phyloP scores from a whole-genome alignment of 2,329 filamentous ascomycete species.

The Colletotrichum echinochloae region DNA sequence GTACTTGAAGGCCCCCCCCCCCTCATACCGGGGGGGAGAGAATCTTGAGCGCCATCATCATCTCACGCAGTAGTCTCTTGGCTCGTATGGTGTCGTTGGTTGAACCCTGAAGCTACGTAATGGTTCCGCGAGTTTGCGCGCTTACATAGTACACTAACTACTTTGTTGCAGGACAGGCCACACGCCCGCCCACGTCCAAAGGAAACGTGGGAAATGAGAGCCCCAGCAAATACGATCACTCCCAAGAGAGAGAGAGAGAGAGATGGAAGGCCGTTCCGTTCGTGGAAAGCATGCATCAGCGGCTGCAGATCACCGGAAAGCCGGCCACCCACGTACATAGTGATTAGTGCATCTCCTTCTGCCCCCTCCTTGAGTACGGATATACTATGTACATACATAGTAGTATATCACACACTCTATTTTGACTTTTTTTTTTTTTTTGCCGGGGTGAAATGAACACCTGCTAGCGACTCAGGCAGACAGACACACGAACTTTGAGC shows the following conservation, averaged over 20 bases:
- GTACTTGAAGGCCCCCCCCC: slow-evolving; percentile 4
- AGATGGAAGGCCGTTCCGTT: not conserved
- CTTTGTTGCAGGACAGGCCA: not conserved
- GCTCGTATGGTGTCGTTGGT: slow-evolving; percentile 27
- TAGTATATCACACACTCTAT: not conserved
- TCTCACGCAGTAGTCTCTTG: slow-evolving; percentile 12
- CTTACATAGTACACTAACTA: too few relatives aligned
- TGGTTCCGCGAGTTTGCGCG: not conserved
- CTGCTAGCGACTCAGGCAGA: slow-evolving; percentile 28
- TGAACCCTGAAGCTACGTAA: slow-evolving; percentile 28
- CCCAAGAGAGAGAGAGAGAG: not conserved
- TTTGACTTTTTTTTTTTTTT: slow-evolving; percentile 26
- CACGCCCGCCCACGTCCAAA: not conserved
- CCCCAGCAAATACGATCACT: not conserved
- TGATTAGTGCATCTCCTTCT: not conserved
- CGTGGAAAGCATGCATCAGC: slow-evolving; percentile 22
- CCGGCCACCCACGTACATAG: slow-evolving; percentile 23
- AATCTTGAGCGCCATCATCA: slow-evolving; percentile 24
- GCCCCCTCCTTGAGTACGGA: too few relatives aligned
- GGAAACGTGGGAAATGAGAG: slow-evolving; percentile 26
- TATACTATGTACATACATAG: too few relatives aligned
- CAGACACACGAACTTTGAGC: not conserved
- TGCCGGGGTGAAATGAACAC: slow-evolving; percentile 12
- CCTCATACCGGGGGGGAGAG: slow-evolving; percentile 11
- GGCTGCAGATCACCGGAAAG: slow-evolving; percentile 27